Base-by-base conservation (phyloP, 441 rosid species). In the Codiaeum variegatum region DNA sequence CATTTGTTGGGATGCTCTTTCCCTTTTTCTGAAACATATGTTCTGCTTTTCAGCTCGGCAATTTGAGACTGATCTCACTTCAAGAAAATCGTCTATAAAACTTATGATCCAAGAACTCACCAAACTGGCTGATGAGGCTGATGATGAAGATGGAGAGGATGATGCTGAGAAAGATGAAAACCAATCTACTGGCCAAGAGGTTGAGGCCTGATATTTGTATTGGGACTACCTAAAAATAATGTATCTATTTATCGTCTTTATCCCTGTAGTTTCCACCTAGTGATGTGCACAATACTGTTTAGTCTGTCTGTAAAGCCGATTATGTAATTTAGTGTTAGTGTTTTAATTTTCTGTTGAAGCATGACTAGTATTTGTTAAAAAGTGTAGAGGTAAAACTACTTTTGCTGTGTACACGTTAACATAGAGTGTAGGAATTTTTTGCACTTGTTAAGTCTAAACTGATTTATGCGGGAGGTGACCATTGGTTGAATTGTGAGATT, bases 51-150 rank as follows among this genome's bases (percentile, higher is more conserved):
- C 98, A 94, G 99, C 84, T 46, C 2, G 38, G 49, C 83, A 46
- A 68, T 94, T 86, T 52, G 81, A 81, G 0, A 72, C 73, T 0
- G 89, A 88, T 78, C 90, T 92, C 51, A 74, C 85, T 26, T 73
- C 82, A 13, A 92, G 87, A 73, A 94, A 90, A 83, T 78, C 96
- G 31, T 81, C 88, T 3, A 87, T 94, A 80, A 94, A 94, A 86
- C 52, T 80, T 34, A 87, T 92, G 86, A 91, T 92, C 72, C 98
- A 92, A 77, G 99, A 94, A 83, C 98, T 94, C 62, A 88, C 92
- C 13, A 94, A 92, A 81, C 80, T 94, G 71, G 98, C 97, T 4
- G 94, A 89, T 6, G 97, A 88, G 60, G 95, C 79, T 0, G 94
- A 88, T 1, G 89, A 90, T 19, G 97, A 89, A 24, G 93, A 84